Base-by-base conservation (phyloP, 495 filamentous ascomycete genomes). In the Penicillium egyptiacum region DNA sequence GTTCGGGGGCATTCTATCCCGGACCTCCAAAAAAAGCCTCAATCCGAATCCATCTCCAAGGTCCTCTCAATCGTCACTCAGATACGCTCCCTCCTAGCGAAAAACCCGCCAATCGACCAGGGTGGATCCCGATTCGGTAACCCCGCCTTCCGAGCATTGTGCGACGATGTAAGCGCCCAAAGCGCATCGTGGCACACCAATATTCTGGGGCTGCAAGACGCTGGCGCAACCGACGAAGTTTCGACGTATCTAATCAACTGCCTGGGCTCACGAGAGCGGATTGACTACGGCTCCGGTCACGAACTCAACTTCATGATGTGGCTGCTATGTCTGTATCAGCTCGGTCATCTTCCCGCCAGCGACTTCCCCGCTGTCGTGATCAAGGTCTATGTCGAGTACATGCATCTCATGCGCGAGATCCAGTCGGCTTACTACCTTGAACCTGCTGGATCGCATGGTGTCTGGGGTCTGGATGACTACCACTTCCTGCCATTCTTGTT, bases 401-500 rank as follows among this genome's bases (percentile, higher is more conserved):
- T 98, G 64, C 76, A 83, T 50, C 84, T 97, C 14, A 82, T 97
- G 60, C 88, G 94, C 31, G 84, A 83, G 22, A 77, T 99, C 19
- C 93, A 98, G 60, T 79, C 88, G 28, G 92, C 89, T 17, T 99
- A 98, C 69, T 96, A 90, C 35, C 87, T 99, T 20, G 94, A 99
- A 68, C 94, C 94, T 1, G 94, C 94, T 8, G 94, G 92, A 17
- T 95, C 91, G 40, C 92, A 97, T 69, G 92, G 92, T 17, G 92
- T 97, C 46, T 97, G 92, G 92, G 92, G 92, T 35, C 76, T 99
- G 39, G 94, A 99, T 70, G 94, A 99, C 75, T 95, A 99, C 73
- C 91, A 86, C 37, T 98, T 98, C 74, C 74, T 94, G n/a, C 90
- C 94, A 0, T 99, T 98, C 76, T 87, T 99, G 47, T 94, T 97